Conservation (phyloP, 2,329 filamentous ascomycete species). For the Pseudogymnoascus sp. region DNA sequence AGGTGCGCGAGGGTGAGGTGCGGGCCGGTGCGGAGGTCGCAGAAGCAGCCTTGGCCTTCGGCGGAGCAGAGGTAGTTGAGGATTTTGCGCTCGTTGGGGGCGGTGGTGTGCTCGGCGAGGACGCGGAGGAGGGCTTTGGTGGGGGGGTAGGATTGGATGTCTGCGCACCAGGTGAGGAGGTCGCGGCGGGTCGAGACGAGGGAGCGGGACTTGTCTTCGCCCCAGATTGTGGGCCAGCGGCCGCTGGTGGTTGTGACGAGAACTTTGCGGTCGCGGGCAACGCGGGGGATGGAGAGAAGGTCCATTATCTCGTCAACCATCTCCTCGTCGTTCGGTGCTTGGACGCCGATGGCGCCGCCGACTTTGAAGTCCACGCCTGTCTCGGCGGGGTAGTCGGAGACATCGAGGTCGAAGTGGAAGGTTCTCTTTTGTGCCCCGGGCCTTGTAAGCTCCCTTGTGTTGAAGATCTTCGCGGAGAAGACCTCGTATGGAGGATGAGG, state of each 20-base stretch:
- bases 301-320: constrained; percentile 81
- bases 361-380: constrained; percentile 88
- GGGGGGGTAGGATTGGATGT: constrained; percentile 86
- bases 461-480: constrained; percentile 79
- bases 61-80: constrained; percentile 77
- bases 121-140: constrained; percentile 80
- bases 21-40: constrained; percentile 83
- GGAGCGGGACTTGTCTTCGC: constrained; percentile 75
- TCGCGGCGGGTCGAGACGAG: constrained; percentile 85
- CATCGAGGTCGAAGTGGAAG: constrained; percentile 93
- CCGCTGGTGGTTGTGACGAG: constrained; percentile 70
- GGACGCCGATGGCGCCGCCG: constrained; percentile 88
- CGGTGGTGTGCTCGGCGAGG: constrained; percentile 73
- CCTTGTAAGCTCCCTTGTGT: constrained; percentile 77
- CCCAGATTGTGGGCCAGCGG: constrained; percentile 97
- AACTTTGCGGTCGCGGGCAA: constrained; percentile 75
- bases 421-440: constrained; percentile 90
- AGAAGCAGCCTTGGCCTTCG: constrained; percentile 87
- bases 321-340: constrained; percentile 71
- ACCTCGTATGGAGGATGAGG: constrained; percentile 91
- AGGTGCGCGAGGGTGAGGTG: constrained; percentile 81
- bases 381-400: constrained; percentile 87
- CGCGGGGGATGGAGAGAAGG: constrained; percentile 69
- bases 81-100: constrained; percentile 79
- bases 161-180: constrained; percentile 90